Evolutionary conservation across 2,329 filamentous ascomycete species (phyloP).

Genomic region (Claviceps humidiphila): DNA sequence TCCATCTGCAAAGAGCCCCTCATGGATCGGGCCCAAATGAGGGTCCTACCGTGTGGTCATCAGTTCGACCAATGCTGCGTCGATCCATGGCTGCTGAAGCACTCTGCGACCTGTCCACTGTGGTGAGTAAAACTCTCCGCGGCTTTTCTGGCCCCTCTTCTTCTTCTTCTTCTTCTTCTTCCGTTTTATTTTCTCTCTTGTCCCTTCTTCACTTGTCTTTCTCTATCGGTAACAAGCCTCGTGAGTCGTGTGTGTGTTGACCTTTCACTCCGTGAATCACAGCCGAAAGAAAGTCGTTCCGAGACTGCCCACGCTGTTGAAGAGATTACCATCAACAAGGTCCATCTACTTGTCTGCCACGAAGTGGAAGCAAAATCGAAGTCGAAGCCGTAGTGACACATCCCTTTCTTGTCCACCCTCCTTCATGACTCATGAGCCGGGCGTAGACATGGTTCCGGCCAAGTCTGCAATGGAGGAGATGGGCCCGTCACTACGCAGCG

Average conservation of each 20-base stretch:
- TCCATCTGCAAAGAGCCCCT: conserved; percentile 4
- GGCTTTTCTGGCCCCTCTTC: neutral
- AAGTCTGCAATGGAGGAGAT: neutral
- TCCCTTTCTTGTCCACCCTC: neutral
- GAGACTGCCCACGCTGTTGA: neutral
- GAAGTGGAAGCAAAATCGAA: neutral
- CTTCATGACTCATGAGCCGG: too few relatives aligned
- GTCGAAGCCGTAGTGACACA: neutral
- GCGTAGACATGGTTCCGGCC: neutral
- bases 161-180: neutral
- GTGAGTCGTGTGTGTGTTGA: too few relatives aligned
- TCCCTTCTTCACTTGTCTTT: neutral
- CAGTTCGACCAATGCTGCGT: conserved; percentile 2
- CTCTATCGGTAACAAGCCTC: too few relatives aligned
- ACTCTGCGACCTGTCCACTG: conserved; percentile 3
- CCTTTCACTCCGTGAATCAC: too few relatives aligned
- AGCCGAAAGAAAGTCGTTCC: neutral
- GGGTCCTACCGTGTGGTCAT: conserved; percentile 3
- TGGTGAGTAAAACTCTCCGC: neutral
- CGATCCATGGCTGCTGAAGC: conserved; percentile 3
- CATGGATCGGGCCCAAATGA: neutral
- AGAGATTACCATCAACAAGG: neutral
- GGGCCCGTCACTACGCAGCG: neutral
- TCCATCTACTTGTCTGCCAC: neutral
- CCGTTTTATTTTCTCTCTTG: neutral